Percentiles rank a stretch among this genome's conserved stretches.
phyloP scores from a whole-genome alignment of 257 asterid species.

The Eustoma russellianum region DNA sequence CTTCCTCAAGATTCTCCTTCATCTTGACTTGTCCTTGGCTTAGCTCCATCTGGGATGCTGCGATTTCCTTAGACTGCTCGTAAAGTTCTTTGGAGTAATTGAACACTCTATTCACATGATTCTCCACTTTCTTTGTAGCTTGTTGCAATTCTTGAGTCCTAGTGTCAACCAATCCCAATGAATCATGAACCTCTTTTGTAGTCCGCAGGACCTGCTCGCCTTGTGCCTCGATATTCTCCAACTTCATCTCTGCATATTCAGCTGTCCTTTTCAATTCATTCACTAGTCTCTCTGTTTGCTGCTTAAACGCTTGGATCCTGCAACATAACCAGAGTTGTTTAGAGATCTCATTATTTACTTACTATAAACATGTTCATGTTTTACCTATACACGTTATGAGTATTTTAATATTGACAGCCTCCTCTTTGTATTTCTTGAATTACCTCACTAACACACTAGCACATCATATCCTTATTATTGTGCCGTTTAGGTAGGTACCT shows the following conservation, averaged over 20 bases:
- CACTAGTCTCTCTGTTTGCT: slow-evolving; percentile 67
- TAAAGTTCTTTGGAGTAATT: slow-evolving; percentile 42
- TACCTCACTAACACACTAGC: no score
- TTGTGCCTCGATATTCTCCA: slow-evolving; percentile 39
- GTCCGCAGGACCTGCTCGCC: slow-evolving; percentile 42
- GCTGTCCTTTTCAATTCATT: slow-evolving; percentile 56
- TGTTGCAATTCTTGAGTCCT: slow-evolving; percentile 43
- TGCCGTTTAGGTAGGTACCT: no score
- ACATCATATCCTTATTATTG: no score
- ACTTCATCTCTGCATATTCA: slow-evolving; percentile 53
- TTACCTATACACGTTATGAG: no score
- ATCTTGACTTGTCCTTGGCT: slow-evolving; percentile 46
- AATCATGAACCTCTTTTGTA: slow-evolving; percentile 42
- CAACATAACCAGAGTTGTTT: neutral
- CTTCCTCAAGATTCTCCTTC: slow-evolving; percentile 56
- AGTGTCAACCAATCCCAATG: slow-evolving; percentile 39
- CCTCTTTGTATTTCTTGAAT: no score
- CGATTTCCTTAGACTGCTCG: slow-evolving; percentile 57
- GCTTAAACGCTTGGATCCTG: slow-evolving; percentile 67
- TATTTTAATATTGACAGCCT: no score
- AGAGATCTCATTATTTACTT: neutral
- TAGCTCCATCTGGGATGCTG: slow-evolving; percentile 54
- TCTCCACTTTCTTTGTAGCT: slow-evolving; percentile 46
- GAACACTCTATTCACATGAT: slow-evolving; percentile 38
- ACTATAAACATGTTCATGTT: neutral